A percentile compares a stretch with the other conserved stretches of the same genome.
Evolutionary conservation across 352 stramenopile species (phyloP).

Genomic region (Pythium folliculosum): DNA sequence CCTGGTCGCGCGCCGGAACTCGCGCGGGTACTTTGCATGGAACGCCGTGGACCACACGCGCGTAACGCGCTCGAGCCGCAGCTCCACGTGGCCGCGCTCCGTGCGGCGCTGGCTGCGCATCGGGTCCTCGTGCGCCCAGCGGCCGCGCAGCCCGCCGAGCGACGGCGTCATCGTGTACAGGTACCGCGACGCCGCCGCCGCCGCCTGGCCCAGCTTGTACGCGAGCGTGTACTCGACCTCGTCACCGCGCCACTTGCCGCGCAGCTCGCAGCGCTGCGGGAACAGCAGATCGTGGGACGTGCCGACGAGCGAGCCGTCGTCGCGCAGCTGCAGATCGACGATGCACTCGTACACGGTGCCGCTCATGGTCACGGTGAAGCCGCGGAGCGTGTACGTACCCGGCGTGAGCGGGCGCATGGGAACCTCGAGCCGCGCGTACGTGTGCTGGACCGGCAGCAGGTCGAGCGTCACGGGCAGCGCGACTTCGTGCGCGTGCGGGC

Average conservation of each 20-base stretch:
- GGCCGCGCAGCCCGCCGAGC: slow-evolving; percentile 41
- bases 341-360: slow-evolving; percentile 59
- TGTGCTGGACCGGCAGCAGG: background rate
- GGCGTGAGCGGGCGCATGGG: slow-evolving; percentile 51
- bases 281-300: slow-evolving; percentile 57
- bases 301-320: slow-evolving; percentile 44
- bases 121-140: slow-evolving; percentile 51
- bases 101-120: slow-evolving; percentile 19
- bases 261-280: slow-evolving; percentile 46
- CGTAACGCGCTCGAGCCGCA: background rate
- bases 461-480: slow-evolving; percentile 14
- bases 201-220: slow-evolving; percentile 38
- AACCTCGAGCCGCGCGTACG: slow-evolving; percentile 23
- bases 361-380: slow-evolving; percentile 60
- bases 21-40: slow-evolving; percentile 19
- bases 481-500: slow-evolving; percentile 4
- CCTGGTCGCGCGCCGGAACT: slow-evolving; percentile 17
- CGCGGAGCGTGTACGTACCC: slow-evolving; percentile 50
- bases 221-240: slow-evolving; percentile 49
- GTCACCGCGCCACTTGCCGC: slow-evolving; percentile 46
- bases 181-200: slow-evolving; percentile 39
- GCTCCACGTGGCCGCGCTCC: slow-evolving; percentile 23
- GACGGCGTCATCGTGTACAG: slow-evolving; percentile 49
- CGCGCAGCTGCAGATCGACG: slow-evolving; percentile 40
- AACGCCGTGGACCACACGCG: slow-evolving; percentile 23